Conservation (phyloP, 2,329 filamentous ascomycete species). For the Ophiocordyceps unilateralis region DNA sequence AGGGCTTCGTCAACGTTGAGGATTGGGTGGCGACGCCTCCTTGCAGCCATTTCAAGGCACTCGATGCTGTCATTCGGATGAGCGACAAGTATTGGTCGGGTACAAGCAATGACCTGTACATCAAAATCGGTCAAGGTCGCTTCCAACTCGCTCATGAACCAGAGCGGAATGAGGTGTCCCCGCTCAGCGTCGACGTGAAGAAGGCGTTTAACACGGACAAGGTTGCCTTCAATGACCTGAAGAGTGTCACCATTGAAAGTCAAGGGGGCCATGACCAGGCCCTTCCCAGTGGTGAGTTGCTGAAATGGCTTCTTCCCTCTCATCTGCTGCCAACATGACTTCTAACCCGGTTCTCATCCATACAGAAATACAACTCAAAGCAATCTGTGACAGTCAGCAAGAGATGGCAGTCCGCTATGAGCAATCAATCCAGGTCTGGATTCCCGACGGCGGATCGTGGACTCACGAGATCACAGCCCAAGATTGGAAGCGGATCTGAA, state of each 20-base stretch:
- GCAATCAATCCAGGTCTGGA: too few relatives aligned
- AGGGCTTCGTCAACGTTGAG: background rate
- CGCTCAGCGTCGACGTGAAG: background rate
- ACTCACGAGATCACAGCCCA: too few relatives aligned
- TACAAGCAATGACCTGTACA: background rate
- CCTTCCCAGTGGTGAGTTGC: background rate
- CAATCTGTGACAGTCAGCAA: too few relatives aligned
- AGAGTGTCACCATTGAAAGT: background rate
- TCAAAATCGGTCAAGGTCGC: background rate
- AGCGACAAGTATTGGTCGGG: background rate
- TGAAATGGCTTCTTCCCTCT: background rate
- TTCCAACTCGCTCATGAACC: background rate
- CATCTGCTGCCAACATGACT: background rate
- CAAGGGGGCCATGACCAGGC: background rate
- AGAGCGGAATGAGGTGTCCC: background rate
- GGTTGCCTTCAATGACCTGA: background rate
- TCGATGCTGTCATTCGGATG: background rate
- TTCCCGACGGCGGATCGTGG: too few relatives aligned
- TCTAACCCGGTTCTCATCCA: too few relatives aligned
- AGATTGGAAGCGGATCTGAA: too few relatives aligned
- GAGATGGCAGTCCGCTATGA: too few relatives aligned
- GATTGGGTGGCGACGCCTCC: background rate
- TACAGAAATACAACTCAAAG: background rate
- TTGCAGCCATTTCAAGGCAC: background rate
- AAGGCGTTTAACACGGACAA: background rate